Conservation (phyloP, 176 grass and related monocot species). For the Carex cristatella region DNA sequence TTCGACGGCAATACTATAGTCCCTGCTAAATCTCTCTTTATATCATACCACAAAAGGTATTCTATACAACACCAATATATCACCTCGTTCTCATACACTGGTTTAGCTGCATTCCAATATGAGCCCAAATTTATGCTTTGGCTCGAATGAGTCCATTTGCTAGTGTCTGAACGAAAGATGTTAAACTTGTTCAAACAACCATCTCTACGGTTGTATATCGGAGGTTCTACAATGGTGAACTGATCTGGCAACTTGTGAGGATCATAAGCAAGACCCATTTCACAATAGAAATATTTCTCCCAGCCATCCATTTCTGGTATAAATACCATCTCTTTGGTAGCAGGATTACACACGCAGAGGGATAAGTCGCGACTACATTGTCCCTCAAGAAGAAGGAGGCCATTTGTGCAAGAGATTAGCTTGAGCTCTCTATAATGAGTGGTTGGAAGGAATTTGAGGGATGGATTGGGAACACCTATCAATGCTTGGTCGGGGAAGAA, state of each 20-base stretch:
- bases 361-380: neutral
- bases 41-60: neutral
- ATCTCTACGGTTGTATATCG: no score
- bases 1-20: neutral
- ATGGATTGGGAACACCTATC: neutral
- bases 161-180: neutral
- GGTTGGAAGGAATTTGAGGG: neutral
- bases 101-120: neutral
- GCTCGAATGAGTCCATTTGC: neutral
- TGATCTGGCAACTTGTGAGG: neutral
- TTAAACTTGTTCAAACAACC: neutral
- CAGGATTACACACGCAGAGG: neutral
- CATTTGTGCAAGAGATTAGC: neutral
- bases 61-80: neutral
- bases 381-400: neutral
- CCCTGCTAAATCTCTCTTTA: neutral
- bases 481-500: neutral
- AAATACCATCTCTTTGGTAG: neutral
- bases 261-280: neutral
- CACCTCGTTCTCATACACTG: neutral
- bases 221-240: neutral
- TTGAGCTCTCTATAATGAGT: neutral
- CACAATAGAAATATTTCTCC: no score
- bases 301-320: neutral
- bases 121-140: no score